Conservation (phyloP, 345 rosid species). For the Anacardium occidentale region DNA sequence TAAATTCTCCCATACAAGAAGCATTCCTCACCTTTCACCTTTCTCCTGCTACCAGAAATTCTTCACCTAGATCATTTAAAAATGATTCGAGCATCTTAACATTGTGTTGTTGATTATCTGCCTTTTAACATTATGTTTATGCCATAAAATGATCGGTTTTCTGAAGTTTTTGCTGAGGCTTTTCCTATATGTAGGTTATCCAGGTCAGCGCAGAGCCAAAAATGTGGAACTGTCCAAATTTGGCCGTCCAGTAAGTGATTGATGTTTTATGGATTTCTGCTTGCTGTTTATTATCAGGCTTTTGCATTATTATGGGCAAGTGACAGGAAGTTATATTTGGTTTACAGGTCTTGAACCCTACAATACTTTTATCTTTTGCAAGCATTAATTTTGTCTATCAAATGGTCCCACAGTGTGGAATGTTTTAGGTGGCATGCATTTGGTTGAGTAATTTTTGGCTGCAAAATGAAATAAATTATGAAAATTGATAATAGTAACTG, state of each 20-base stretch:
- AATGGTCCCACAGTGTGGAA: too few species aligned
- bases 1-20: too few species aligned
- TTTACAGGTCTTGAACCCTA: too few species aligned
- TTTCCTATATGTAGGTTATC: conserved; percentile 41
- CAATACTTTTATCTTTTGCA: too few species aligned
- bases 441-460: too few species aligned
- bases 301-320: background rate
- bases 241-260: conserved; percentile 64
- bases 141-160: background rate
- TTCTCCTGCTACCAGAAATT: background rate
- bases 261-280: background rate
- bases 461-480: too few species aligned
- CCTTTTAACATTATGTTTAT: background rate
- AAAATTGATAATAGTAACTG: too few species aligned
- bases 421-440: too few species aligned
- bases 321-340: too few species aligned
- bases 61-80: background rate
- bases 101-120: background rate
- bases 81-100: background rate
- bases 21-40: background rate
- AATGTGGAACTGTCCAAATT: conserved; percentile 61
- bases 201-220: conserved; percentile 60
- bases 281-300: background rate
- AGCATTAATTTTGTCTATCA: too few species aligned
- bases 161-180: conserved; percentile 8